phyloP scores from a whole-genome alignment of 1,284 basidiomycete genomes.

The Papiliotrema nemorosa region DNA sequence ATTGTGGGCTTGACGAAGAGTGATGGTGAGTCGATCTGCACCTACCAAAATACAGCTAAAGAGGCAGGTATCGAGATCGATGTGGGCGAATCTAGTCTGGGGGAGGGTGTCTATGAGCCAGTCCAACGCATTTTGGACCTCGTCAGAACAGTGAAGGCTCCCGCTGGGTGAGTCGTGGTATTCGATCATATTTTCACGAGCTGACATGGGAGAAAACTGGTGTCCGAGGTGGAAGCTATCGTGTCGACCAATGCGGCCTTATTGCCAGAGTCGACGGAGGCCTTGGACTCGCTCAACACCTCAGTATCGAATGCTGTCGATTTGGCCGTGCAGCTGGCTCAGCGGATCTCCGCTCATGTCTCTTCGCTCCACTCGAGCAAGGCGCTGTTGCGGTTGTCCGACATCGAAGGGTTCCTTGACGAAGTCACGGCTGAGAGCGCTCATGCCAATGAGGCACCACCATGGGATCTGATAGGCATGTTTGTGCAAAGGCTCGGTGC shows the following conservation, averaged over 20 bases:
- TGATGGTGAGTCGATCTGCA: slow-evolving; percentile 56
- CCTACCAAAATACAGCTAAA: slow-evolving; percentile 3
- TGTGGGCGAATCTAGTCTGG: slow-evolving; percentile 66
- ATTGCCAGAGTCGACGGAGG: slow-evolving; percentile 64
- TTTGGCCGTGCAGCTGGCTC: slow-evolving; percentile 86
- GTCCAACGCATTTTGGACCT: slow-evolving; percentile 75
- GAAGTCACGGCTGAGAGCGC: slow-evolving; percentile 54
- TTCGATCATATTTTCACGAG: neutral
- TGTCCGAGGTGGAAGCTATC: slow-evolving; percentile 76
- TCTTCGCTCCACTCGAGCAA: slow-evolving; percentile 71
- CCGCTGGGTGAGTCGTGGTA: slow-evolving; percentile 63
- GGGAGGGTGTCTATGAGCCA: slow-evolving; percentile 70
- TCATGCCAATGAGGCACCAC: slow-evolving; percentile 53
- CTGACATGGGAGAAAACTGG: slow-evolving; percentile 65
- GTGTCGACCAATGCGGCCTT: slow-evolving; percentile 67
- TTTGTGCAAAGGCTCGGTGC: slow-evolving; percentile 66
- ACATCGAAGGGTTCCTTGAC: slow-evolving; percentile 66
- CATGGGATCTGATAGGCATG: slow-evolving; percentile 72
- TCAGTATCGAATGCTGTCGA: slow-evolving; percentile 76
- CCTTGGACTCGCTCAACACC: slow-evolving; percentile 67
- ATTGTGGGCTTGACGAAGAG: slow-evolving; percentile 70
- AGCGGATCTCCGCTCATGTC: slow-evolving; percentile 76
- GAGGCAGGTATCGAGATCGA: slow-evolving; percentile 66
- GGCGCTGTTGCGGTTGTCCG: slow-evolving; percentile 67
- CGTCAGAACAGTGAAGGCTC: slow-evolving; percentile 70